Evolutionary conservation across 306 rosid genomes (phyloP).

Genomic region (Glycine tomentella): DNA sequence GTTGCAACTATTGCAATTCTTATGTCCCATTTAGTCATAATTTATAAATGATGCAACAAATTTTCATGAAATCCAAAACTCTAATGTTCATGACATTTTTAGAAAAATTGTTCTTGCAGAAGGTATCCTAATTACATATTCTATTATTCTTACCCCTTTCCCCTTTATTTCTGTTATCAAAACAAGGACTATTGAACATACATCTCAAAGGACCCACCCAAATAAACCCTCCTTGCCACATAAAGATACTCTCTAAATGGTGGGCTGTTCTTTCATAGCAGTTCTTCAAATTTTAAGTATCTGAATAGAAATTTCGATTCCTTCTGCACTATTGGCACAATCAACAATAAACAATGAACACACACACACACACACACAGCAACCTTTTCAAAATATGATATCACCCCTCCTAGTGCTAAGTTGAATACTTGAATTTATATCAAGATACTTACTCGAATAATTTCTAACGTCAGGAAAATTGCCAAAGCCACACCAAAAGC

Average conservation of each 20-base stretch:
- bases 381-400: conserved; percentile 37
- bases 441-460: conserved; percentile 78
- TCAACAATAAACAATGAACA: conserved; percentile 25
- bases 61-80: conserved; percentile 27
- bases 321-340: neutral
- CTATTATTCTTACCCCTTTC: neutral
- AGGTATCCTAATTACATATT: conserved; percentile 5
- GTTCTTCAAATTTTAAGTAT: conserved; percentile 23
- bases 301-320: conserved; percentile 1
- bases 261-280: conserved; percentile 11
- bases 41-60: conserved; percentile 1
- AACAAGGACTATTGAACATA: neutral
- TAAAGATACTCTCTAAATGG: too few relatives aligned
- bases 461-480: conserved; percentile 84
- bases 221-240: neutral
- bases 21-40: conserved; percentile 5
- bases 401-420: neutral
- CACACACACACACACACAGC: neutral
- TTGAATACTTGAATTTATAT: conserved; percentile 14
- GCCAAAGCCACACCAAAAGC: conserved; percentile 94
- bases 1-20: neutral
- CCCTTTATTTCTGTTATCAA: conserved; percentile 20
- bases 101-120: conserved; percentile 9
- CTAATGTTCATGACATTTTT: neutral
- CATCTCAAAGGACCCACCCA: conserved; percentile 35